Conservation (phyloP, 306 rosid species). For the Quercus berberidifolia region DNA sequence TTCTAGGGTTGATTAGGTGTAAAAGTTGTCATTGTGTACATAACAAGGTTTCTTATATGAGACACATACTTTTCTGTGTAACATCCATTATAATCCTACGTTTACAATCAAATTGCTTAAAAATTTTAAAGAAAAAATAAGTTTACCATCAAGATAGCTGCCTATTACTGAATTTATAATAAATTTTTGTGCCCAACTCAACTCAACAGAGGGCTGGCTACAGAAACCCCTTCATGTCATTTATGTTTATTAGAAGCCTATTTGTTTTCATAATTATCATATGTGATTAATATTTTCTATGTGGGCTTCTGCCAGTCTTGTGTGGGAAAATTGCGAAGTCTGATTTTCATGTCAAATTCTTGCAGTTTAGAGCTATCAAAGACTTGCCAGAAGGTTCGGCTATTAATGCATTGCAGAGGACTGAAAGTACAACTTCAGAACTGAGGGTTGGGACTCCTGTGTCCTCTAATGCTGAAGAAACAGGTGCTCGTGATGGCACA, state of each 20-base stretch:
- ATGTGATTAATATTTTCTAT: conserved; percentile 11
- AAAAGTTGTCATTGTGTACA: not conserved
- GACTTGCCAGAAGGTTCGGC: conserved; percentile 34
- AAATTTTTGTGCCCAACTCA: not conserved
- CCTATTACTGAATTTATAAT: not conserved
- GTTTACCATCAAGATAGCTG: not conserved
- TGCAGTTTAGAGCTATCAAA: conserved; percentile 47
- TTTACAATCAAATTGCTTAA: not conserved
- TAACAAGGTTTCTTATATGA: not conserved
- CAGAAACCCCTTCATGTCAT: not conserved
- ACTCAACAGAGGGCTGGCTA: not conserved
- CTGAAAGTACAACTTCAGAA: conserved; percentile 26
- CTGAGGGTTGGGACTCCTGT: conserved; percentile 34
- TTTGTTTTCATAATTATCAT: not conserved
- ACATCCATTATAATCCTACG: not conserved
- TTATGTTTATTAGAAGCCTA: not conserved
- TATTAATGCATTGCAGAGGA: conserved; percentile 24
- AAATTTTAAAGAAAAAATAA: not conserved
- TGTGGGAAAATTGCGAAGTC: conserved; percentile 17
- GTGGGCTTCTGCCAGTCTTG: not conserved
- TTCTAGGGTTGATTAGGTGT: not conserved
- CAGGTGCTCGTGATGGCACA: conserved; percentile 22
- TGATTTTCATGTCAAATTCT: conserved; percentile 24
- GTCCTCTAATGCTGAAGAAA: conserved; percentile 45
- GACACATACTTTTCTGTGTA: not conserved